Conservation (phyloP, 768 basidiomycete species). For the Termitomyces eurrhizus region DNA sequence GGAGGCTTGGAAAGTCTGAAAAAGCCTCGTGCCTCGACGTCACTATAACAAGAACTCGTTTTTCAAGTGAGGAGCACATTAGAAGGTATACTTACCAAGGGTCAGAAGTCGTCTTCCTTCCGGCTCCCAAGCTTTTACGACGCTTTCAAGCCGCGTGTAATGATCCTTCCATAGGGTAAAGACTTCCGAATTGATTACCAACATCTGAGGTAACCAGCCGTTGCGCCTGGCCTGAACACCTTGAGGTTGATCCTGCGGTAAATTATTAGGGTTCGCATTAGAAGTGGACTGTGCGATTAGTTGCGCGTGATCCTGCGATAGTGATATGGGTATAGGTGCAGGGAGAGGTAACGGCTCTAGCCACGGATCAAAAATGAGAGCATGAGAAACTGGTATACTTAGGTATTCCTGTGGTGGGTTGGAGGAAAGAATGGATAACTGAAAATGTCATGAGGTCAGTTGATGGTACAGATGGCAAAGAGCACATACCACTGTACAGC, state of each 20-base stretch:
- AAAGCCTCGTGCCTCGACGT: conserved; percentile 41
- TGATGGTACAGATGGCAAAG: neutral
- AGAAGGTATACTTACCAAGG: conserved; percentile 31
- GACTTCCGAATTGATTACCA: conserved; percentile 72
- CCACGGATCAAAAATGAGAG: conserved; percentile 80
- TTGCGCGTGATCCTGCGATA: conserved; percentile 3
- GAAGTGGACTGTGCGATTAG: conserved; percentile 9
- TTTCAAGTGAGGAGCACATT: neutral
- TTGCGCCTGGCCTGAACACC: neutral
- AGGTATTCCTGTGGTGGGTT: conserved; percentile 36
- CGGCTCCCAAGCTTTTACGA: conserved; percentile 55
- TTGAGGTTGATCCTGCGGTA: conserved; percentile 7
- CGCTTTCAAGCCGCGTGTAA: conserved; percentile 51
- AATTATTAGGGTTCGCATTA: neutral
- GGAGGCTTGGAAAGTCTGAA: conserved; percentile 45
- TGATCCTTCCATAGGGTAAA: conserved; percentile 82
- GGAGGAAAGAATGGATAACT: conserved; percentile 58
- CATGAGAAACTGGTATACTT: conserved; percentile 51
- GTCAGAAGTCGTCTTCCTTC: conserved; percentile 41
- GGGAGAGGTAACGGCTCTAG: conserved; percentile 68
- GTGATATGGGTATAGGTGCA: conserved; percentile 37
- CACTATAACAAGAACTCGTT: conserved; percentile 25
- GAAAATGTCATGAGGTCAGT: conserved; percentile 10
- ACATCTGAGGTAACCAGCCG: conserved; percentile 32
- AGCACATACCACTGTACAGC: conserved; percentile 39